phyloP scores from a whole-genome alignment of 1,284 basidiomycete species.

The Irpex rosettiformis region DNA sequence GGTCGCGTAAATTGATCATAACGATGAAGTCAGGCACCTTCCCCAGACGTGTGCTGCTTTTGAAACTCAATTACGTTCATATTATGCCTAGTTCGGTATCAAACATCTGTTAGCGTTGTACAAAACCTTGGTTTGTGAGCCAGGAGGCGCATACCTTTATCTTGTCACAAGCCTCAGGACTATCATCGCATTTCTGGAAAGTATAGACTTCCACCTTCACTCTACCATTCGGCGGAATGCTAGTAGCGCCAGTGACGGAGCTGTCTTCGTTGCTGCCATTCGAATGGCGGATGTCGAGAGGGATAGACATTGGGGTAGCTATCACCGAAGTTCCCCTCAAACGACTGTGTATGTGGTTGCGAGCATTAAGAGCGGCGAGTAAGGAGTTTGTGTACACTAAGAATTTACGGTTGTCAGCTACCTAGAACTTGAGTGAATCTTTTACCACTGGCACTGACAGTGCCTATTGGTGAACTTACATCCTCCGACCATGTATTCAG shows the following conservation, averaged over 20 bases:
- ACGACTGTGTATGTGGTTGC: not conserved
- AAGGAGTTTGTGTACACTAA: not conserved
- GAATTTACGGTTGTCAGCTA: not conserved
- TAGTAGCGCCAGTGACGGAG: not conserved
- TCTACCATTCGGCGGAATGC: not conserved
- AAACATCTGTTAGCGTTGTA: no score
- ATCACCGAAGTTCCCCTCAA: not conserved
- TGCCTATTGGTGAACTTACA: not conserved
- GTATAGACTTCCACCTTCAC: not conserved
- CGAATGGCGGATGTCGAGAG: not conserved
- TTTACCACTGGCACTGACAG: no score
- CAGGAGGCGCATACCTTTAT: no score
- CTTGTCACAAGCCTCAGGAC: not conserved
- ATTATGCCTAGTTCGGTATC: no score
- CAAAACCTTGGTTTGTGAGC: no score
- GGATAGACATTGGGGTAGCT: not conserved
- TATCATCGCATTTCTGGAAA: not conserved
- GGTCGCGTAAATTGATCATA: no score
- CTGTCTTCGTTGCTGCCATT: not conserved
- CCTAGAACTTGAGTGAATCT: no score
- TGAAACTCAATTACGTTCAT: no score
- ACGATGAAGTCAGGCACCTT: no score
- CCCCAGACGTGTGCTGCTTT: no score
- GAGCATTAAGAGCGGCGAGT: not conserved
- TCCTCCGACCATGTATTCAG: not conserved